Percentiles rank a stretch among this genome's conserved stretches.
phyloP scores from a whole-genome alignment of 2,329 filamentous ascomycete species.

The Rhinocladiella similis region DNA sequence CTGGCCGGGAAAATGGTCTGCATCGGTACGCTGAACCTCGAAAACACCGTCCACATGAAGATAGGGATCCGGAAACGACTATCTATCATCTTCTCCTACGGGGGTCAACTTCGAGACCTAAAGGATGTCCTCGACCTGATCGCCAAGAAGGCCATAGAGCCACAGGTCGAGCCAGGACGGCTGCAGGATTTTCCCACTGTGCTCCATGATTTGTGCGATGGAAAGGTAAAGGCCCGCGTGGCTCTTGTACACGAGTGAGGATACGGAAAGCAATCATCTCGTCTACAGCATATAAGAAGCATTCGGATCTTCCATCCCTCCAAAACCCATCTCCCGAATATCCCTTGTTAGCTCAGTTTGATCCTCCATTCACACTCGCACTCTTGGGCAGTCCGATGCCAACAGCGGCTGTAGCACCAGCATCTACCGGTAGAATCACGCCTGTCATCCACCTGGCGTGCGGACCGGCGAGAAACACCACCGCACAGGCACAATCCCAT shows the following conservation, averaged over 20 bases:
- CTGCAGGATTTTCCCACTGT: constrained; percentile 37
- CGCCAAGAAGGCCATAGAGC: constrained; percentile 35
- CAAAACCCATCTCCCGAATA: constrained; percentile 10
- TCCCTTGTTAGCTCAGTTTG: too few species aligned
- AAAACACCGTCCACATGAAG: constrained; percentile 48
- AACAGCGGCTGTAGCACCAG: constrained; percentile 45
- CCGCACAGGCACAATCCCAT: constrained; percentile 55
- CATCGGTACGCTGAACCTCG: constrained; percentile 41
- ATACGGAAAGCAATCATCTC: too few species aligned
- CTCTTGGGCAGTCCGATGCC: constrained; percentile 41
- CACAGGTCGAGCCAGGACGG: constrained; percentile 36
- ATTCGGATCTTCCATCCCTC: not conserved
- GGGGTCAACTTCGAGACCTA: constrained; percentile 44
- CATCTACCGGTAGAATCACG: constrained; percentile 50
- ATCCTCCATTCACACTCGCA: constrained; percentile 35
- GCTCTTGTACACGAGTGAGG: constrained; percentile 2
- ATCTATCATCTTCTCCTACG: constrained; percentile 46
- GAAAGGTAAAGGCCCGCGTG: constrained; percentile 34
- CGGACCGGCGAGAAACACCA: constrained; percentile 53
- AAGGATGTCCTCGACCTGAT: constrained; percentile 32
- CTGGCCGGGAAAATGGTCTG: constrained; percentile 34
- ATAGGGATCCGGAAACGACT: constrained; percentile 45
- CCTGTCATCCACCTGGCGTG: constrained; percentile 56
- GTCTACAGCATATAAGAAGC: not conserved
- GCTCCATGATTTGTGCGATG: constrained; percentile 37